These are phyloP conservation scores for Candida pseudoviswanathii DNA, from an alignment of 1,139 yeast species.

Conservation along the genomic window DNA sequence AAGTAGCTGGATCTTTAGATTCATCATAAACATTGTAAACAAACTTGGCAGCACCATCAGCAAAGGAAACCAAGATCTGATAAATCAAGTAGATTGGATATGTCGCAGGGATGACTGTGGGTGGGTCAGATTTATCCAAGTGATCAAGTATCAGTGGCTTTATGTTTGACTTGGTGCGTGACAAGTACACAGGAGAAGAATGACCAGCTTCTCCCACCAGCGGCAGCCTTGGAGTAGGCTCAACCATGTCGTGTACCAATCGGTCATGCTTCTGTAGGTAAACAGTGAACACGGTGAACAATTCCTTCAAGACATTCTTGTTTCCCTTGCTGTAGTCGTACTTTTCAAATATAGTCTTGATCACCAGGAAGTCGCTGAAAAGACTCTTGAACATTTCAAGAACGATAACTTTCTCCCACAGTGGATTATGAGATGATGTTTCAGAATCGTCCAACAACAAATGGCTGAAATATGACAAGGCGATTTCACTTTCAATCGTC, in stretches of 20 bases:
- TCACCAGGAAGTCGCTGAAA: conserved; percentile 55
- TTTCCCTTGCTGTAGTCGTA: conserved; percentile 64
- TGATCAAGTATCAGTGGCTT: conserved; percentile 68
- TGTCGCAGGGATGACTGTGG: conserved; percentile 59
- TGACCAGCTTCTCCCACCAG: neutral
- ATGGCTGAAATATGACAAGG: conserved; percentile 73
- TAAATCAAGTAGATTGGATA: conserved; percentile 65
- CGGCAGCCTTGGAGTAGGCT: conserved; percentile 18
- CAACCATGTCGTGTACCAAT: conserved; percentile 38
- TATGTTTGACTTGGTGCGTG: conserved; percentile 33
- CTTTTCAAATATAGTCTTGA: conserved; percentile 55
- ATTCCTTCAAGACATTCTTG: conserved; percentile 62
- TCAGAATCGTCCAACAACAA: conserved; percentile 40
- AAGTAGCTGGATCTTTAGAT: conserved; percentile 23
- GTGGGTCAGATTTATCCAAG: conserved; percentile 75
- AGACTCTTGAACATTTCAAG: conserved; percentile 70
- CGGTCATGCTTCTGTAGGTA: conserved; percentile 31
- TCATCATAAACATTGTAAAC: conserved; percentile 45
- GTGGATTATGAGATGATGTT: conserved; percentile 4
- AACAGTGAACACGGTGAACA: conserved; percentile 49
- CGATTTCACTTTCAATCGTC: conserved; percentile 78
- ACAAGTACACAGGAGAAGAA: conserved; percentile 17
- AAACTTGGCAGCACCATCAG: conserved; percentile 69
- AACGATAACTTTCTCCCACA: conserved; percentile 74
- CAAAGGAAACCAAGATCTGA: conserved; percentile 52